These are phyloP conservation scores for Datisca glomerata DNA, from an alignment of 306 rosid species.

Conservation along the genomic window DNA sequence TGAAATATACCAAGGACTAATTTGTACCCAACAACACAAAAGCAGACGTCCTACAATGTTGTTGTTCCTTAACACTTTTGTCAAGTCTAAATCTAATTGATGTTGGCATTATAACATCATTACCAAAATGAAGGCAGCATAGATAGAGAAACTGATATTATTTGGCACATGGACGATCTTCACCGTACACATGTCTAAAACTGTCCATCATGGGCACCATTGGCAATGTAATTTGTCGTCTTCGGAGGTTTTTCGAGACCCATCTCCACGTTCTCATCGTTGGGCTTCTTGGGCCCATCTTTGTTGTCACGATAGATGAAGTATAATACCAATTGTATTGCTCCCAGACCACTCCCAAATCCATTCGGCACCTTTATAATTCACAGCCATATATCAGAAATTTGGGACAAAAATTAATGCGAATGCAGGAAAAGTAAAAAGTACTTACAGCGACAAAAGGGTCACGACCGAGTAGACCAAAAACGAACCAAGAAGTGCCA, in stretches of 20 bases:
- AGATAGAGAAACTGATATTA: too few relatives aligned
- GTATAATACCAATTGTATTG: slow-evolving; percentile 57
- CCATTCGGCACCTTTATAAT: slow-evolving; percentile 64
- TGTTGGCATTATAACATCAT: too few relatives aligned
- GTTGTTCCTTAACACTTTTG: too few relatives aligned
- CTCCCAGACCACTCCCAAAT: slow-evolving; percentile 53
- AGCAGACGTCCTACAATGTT: too few relatives aligned
- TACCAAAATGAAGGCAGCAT: too few relatives aligned
- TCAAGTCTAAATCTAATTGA: too few relatives aligned
- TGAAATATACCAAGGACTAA: too few relatives aligned
- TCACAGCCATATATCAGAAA: neutral
- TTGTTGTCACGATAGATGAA: slow-evolving; percentile 39
- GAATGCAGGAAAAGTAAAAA: neutral
- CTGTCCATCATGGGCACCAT: slow-evolving; percentile 14
- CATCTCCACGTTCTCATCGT: slow-evolving; percentile 26
- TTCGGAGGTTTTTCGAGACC: slow-evolving; percentile 34
- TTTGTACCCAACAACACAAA: too few relatives aligned
- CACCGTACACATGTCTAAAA: too few relatives aligned
- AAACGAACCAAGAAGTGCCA: slow-evolving; percentile 84
- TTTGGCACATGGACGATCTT: too few relatives aligned
- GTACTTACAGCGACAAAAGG: slow-evolving; percentile 61
- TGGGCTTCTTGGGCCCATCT: slow-evolving; percentile 18
- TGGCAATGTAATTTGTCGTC: slow-evolving; percentile 14
- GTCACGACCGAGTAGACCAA: slow-evolving; percentile 72
- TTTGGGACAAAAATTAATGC: neutral